Conservation (phyloP, 352 stramenopile genomes). For the Phytophthora ohioensis region DNA sequence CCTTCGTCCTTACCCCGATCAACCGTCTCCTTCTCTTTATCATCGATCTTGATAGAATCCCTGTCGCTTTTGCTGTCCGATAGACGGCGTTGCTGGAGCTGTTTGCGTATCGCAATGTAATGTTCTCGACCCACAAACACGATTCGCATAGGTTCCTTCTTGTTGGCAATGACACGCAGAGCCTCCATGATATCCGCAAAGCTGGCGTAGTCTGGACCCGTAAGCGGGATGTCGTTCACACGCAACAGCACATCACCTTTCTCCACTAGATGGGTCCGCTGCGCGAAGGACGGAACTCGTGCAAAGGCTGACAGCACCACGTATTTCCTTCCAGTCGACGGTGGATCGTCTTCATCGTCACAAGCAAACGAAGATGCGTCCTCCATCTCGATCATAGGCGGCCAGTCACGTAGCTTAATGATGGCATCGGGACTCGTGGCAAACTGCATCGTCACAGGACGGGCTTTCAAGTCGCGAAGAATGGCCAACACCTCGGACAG, state of each 20-base stretch:
- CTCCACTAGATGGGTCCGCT: conserved; percentile 68
- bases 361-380: conserved; percentile 48
- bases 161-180: conserved; percentile 56
- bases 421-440: conserved; percentile 79
- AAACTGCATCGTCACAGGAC: conserved; percentile 80
- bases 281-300: conserved; percentile 76
- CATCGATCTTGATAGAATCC: neutral
- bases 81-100: conserved; percentile 19
- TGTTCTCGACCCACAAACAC: conserved; percentile 69
- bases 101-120: conserved; percentile 53
- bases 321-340: conserved; percentile 63
- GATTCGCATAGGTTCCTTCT: conserved; percentile 60
- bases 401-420: conserved; percentile 81
- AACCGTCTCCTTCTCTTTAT: neutral
- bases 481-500: conserved; percentile 67
- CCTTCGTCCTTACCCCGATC: conserved; percentile 9
- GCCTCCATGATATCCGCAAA: conserved; percentile 75
- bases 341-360: conserved; percentile 59
- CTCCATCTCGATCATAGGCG: conserved; percentile 85
- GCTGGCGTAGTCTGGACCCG: conserved; percentile 49
- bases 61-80: conserved; percentile 20
- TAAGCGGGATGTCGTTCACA: conserved; percentile 66
- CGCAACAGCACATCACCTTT: conserved; percentile 73
- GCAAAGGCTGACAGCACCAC: conserved; percentile 76
- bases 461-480: conserved; percentile 63